phyloP scores from a whole-genome alignment of 495 filamentous ascomycete genomes.

The Talaromyces ruber region DNA sequence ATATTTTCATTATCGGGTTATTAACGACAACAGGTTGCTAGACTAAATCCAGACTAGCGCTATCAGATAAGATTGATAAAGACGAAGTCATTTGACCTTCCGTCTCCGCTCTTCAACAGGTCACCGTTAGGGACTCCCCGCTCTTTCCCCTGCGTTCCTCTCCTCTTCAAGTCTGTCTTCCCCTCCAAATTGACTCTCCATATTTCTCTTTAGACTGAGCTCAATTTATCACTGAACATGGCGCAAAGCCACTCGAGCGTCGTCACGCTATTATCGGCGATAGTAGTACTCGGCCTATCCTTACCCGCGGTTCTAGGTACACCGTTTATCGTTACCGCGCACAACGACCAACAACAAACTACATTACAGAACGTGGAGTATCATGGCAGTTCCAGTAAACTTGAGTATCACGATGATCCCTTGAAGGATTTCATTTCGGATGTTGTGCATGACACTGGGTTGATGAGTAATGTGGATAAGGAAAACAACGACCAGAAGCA shows the following conservation, averaged over 20 bases:
- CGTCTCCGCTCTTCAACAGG: not conserved
- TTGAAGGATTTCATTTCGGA: conserved; percentile 13
- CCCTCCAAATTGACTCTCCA: not conserved
- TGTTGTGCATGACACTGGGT: conserved; percentile 3
- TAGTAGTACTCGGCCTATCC: not conserved
- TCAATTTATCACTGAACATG: not conserved
- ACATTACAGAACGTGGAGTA: not conserved
- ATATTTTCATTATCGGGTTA: too few species aligned
- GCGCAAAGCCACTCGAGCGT: not conserved
- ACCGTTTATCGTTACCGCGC: not conserved
- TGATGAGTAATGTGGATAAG: not conserved
- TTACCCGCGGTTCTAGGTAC: not conserved
- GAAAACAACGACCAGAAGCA: not conserved
- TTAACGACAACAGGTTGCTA: too few species aligned
- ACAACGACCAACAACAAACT: not conserved
- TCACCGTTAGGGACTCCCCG: not conserved
- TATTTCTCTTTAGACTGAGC: not conserved
- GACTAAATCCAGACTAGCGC: not conserved
- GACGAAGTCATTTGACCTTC: not conserved
- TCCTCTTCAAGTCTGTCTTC: not conserved
- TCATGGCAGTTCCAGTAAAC: not conserved
- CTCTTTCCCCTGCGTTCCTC: not conserved
- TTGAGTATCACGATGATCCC: conserved; percentile 8
- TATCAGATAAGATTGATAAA: not conserved
- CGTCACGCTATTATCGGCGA: conserved; percentile 7